Percentiles rank a stretch among this genome's conserved stretches.
phyloP scores from a whole-genome alignment of 2,329 filamentous ascomycete genomes.

The Xylaria sp. region DNA sequence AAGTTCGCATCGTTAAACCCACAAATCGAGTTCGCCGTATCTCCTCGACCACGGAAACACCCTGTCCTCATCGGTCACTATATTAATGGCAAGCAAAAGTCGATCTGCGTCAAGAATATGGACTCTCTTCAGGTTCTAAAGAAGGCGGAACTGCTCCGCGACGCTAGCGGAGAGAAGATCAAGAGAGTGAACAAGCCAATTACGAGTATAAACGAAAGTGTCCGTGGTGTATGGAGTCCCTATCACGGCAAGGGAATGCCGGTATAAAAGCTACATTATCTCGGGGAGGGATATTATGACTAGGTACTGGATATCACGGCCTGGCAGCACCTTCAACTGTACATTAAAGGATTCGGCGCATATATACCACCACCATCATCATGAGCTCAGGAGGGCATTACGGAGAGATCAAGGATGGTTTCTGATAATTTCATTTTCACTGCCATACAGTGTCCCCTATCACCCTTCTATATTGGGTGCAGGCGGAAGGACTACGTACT shows the following conservation, averaged over 20 bases:
- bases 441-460: not conserved
- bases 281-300: conserved; percentile 25
- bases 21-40: conserved; percentile 89
- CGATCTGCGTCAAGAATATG: conserved; percentile 89
- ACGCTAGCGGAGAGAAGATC: conserved; percentile 80
- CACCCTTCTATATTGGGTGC: not conserved
- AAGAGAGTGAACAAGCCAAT: conserved; percentile 71
- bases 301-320: conserved; percentile 23
- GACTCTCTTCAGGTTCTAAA: conserved; percentile 81
- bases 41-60: conserved; percentile 88
- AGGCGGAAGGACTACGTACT: conserved; percentile 9
- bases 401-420: conserved; percentile 11
- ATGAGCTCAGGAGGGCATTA: conserved; percentile 20
- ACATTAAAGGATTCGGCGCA: conserved; percentile 29
- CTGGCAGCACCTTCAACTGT: conserved; percentile 22
- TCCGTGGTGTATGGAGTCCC: conserved; percentile 76
- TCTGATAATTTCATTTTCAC: conserved; percentile 13
- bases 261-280: conserved; percentile 54
- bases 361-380: conserved; percentile 29
- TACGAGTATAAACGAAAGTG: conserved; percentile 70
- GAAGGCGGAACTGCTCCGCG: conserved; percentile 78
- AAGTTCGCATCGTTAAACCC: conserved; percentile 84
- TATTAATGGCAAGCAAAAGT: conserved; percentile 87
- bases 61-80: conserved; percentile 90
- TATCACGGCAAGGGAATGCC: conserved; percentile 70